Evolutionary conservation across 495 filamentous ascomycete genomes (phyloP).

Genomic region (Aspergillus steynii): DNA sequence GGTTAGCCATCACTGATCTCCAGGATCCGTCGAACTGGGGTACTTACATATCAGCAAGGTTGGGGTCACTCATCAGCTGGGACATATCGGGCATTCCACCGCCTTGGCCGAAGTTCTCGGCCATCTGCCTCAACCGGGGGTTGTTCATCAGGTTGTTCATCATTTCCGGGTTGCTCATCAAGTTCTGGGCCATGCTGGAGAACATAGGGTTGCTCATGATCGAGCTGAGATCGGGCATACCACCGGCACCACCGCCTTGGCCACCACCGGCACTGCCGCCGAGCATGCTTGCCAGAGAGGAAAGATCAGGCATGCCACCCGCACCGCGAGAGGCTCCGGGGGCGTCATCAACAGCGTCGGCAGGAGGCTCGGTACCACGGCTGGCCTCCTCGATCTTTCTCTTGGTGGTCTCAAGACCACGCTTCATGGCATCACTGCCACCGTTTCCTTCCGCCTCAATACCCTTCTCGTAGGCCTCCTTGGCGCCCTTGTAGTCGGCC

Average conservation of each 20-base stretch:
- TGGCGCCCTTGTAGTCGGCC: constrained; percentile 83
- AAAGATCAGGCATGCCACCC: constrained; percentile 80
- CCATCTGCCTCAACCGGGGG: constrained; percentile 82
- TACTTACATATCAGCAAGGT: constrained; percentile 88
- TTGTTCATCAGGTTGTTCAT: constrained; percentile 91
- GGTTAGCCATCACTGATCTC: constrained; percentile 1
- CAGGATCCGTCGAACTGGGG: not conserved
- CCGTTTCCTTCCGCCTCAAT: constrained; percentile 94
- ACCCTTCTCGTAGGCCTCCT: constrained; percentile 92
- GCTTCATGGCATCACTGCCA: constrained; percentile 80
- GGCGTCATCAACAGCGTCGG: constrained; percentile 50
- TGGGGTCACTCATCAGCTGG: constrained; percentile 85
- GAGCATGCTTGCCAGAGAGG: constrained; percentile 70
- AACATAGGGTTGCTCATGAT: constrained; percentile 99
- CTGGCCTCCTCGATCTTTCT: constrained; percentile 71
- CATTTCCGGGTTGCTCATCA: constrained; percentile 94
- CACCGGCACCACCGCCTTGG: constrained; percentile 70
- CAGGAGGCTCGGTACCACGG: constrained; percentile 49
- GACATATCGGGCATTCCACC: constrained; percentile 81
- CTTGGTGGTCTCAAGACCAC: constrained; percentile 89
- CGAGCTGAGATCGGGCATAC: constrained; percentile 79
- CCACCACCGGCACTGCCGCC: constrained; percentile 54
- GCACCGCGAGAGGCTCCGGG: constrained; percentile 48
- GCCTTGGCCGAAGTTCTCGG: constrained; percentile 52
- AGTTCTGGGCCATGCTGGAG: constrained; percentile 88